Evolutionary conservation across 140 eudicot species (phyloP).

Genomic region (Oenanthe javanica): DNA sequence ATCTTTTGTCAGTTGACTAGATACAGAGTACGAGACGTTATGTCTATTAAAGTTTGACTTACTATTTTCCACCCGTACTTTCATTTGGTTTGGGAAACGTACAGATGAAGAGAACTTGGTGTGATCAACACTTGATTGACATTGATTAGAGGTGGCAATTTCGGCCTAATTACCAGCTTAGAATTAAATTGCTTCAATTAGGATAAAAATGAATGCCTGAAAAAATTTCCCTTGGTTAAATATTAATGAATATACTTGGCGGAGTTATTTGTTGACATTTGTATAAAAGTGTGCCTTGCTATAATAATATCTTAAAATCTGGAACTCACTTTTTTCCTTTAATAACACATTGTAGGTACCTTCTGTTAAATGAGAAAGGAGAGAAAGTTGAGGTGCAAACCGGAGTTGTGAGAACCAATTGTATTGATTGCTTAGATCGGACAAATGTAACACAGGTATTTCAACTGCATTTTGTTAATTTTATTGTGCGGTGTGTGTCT

Average conservation of each 20-base stretch:
- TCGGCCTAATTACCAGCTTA: neutral
- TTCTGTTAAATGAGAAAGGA: constrained; percentile 69
- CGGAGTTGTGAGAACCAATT: constrained; percentile 87
- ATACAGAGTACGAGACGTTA: neutral
- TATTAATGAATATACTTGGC: neutral
- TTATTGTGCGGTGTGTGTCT: neutral
- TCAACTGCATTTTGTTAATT: neutral
- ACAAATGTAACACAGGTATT: constrained; percentile 91
- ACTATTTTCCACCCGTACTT: neutral
- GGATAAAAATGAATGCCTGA: neutral
- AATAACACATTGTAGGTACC: constrained; percentile 42
- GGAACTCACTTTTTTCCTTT: neutral
- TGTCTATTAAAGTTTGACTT: neutral
- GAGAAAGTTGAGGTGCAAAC: constrained; percentile 71
- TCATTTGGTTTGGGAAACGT: neutral
- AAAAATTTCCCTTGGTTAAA: neutral
- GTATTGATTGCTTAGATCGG: constrained; percentile 96
- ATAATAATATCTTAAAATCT: neutral
- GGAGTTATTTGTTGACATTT: neutral
- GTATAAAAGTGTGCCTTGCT: neutral
- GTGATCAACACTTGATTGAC: neutral
- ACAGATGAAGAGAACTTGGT: neutral
- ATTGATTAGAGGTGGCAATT: too few species aligned
- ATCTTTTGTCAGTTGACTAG: neutral
- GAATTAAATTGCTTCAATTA: neutral